Evolutionary conservation across 805 yeast species (phyloP).

Genomic region (Kockiozyma suomiensis): DNA sequence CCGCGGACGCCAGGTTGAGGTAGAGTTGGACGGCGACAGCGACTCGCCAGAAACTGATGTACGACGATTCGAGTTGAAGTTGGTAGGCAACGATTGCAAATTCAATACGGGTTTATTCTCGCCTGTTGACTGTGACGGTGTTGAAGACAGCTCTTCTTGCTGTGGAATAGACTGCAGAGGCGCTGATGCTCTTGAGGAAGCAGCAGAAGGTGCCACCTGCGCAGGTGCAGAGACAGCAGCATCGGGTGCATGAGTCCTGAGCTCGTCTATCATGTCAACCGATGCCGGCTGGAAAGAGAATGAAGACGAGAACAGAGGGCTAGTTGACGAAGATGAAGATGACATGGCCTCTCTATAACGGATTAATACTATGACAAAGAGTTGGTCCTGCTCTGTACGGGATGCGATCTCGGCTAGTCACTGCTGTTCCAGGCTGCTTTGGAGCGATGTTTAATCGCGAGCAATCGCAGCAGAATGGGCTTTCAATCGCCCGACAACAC

Average conservation of each 20-base stretch:
- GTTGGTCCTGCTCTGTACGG: not conserved
- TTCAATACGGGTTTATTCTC: not conserved
- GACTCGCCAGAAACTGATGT: constrained; percentile 34
- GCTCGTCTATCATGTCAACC: constrained; percentile 7
- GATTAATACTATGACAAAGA: too few relatives aligned
- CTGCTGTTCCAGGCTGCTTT: too few relatives aligned
- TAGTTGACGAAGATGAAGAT: not conserved
- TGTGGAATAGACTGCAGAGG: constrained; percentile 7
- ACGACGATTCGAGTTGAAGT: constrained; percentile 33
- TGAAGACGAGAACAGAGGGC: constrained; percentile 16
- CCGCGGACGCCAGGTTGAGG: constrained; percentile 46
- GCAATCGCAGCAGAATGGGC: too few relatives aligned
- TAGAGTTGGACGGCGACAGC: constrained; percentile 18
- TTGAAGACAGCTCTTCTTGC: not conserved
- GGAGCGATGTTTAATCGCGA: too few relatives aligned
- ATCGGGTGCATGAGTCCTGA: constrained; percentile 12
- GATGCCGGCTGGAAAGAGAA: constrained; percentile 19
- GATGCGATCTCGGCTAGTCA: not conserved
- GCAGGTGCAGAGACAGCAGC: constrained; percentile 6
- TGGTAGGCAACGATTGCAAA: constrained; percentile 20
- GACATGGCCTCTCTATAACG: too few relatives aligned
- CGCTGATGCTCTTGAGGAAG: not conserved
- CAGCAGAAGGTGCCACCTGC: not conserved
- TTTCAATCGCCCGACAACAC: too few relatives aligned
- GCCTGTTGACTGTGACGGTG: not conserved